Base-by-base conservation (phyloP, 1,284 basidiomycete species). In the Erythrobasidium hasegawianum region DNA sequence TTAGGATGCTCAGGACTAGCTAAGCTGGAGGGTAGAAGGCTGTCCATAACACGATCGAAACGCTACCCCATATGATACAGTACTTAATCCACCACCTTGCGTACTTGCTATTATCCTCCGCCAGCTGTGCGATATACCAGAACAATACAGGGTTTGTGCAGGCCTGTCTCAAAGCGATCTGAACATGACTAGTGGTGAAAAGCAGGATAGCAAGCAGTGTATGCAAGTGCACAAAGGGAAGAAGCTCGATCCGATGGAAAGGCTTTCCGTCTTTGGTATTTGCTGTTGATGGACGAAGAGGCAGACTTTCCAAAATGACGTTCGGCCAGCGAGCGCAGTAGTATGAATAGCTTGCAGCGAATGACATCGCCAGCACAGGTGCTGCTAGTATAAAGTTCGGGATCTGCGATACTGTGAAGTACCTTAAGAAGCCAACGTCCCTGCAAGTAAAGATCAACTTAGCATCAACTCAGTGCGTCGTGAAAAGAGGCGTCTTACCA, bases 11-110 rank as follows among this genome's bases (percentile, higher is more conserved):
- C 22, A 4, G 7, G 7, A 3, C 24, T 4, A 4, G n/a, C n/a
- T 78, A 96, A 0, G 94, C 94, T 14, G 95, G 95, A 0, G 95
- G 94, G 52, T 95, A 83, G 75, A 94, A 95, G 1, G 85, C 84
- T 0, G 82, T 83, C 90, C 92, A 97, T 1, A 95, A 79, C 4
- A 92, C 82, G n/a, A 87, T 77, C 3, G 86, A 86, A 3, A 86
- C 74, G 0, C 81, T 76, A 1, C 87, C 86, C 90, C 93, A 97
- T 0, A 87, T 70, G 0, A 87, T 75, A 54, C 85, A 85, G 86
- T 91, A 96, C 8, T 75, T 76, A 5, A 90, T 77, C 85, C 88
- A 90, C 55, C 69, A 14, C 64, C 50, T 55, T 18, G 69, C 73
- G 64, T 69, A 64, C 9, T 27, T 56, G 49, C 54, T 20, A 10